Evolutionary conservation across 208 protist genomes (phyloP).

Genomic region (Zelonia costaricensis): DNA sequence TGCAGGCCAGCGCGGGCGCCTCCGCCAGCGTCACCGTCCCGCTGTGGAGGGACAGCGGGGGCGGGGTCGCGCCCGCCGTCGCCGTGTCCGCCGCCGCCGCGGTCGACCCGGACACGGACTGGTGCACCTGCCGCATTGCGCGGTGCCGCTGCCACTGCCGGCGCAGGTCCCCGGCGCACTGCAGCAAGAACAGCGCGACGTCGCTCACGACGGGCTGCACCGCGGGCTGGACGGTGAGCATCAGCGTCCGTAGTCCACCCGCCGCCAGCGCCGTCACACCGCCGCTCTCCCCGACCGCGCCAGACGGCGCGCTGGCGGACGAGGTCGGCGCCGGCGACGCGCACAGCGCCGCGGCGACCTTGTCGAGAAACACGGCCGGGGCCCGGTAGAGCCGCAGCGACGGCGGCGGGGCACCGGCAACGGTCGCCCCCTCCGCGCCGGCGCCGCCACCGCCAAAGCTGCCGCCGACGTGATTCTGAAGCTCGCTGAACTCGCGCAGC

Average conservation of each 20-base stretch:
- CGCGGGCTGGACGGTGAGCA: not conserved
- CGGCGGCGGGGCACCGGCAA: not conserved
- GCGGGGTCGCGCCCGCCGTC: no score
- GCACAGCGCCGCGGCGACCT: constrained; percentile 14
- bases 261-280: not conserved
- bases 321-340: not conserved
- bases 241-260: constrained; percentile 4
- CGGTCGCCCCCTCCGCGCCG: not conserved
- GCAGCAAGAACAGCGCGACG: constrained; percentile 20
- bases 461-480: not conserved
- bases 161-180: constrained; percentile 17
- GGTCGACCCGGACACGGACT: not conserved
- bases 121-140: constrained; percentile 10
- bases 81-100: not conserved
- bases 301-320: not conserved
- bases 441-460: not conserved
- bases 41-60: no score
- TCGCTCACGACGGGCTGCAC: constrained; percentile 23
- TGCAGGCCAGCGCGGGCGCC: not conserved
- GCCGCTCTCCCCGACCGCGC: not conserved
- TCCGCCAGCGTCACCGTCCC: not conserved
- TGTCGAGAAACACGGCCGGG: constrained; percentile 16
- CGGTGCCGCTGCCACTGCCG: constrained; percentile 24
- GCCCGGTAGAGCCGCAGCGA: constrained; percentile 18
- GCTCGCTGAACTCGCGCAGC: constrained; percentile 20